phyloP scores from a whole-genome alignment of 768 basidiomycete species.

The Nevesoporus exiguus region DNA sequence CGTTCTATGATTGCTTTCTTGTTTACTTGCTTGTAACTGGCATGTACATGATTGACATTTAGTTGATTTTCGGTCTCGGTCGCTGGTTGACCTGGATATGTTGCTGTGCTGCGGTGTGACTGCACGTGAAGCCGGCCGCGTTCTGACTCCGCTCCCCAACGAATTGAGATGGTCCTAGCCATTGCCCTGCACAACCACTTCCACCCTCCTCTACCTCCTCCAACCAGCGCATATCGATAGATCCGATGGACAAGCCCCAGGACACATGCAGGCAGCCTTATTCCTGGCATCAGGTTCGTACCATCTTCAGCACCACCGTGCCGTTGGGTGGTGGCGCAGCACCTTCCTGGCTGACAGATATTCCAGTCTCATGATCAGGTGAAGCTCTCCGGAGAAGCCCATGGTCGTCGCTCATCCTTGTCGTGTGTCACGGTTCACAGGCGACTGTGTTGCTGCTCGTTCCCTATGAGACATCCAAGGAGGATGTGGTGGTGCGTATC shows the following conservation, averaged over 20 bases:
- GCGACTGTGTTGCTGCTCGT: slow-evolving; percentile 75
- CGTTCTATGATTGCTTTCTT: slow-evolving; percentile 17
- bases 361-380: slow-evolving; percentile 83
- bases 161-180: slow-evolving; percentile 22
- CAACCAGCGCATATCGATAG: slow-evolving; percentile 12
- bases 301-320: background rate
- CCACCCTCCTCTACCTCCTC: slow-evolving; percentile 9
- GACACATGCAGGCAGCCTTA: slow-evolving; percentile 45
- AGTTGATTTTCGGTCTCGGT: slow-evolving; percentile 6
- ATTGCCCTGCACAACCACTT: slow-evolving; percentile 8
- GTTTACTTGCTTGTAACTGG: slow-evolving; percentile 26
- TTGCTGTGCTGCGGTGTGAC: slow-evolving; percentile 1
- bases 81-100: background rate
- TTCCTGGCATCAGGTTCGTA: slow-evolving; percentile 82
- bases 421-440: slow-evolving; percentile 35
- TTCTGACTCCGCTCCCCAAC: slow-evolving; percentile 35
- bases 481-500: slow-evolving; percentile 61
- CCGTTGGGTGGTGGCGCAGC: slow-evolving; percentile 15
- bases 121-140: slow-evolving; percentile 28
- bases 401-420: slow-evolving; percentile 16
- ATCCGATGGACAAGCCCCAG: slow-evolving; percentile 25
- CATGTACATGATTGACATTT: slow-evolving; percentile 23
- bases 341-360: slow-evolving; percentile 13
- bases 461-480: slow-evolving; percentile 65
- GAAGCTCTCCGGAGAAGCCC: slow-evolving; percentile 16